Evolutionary conservation across 495 filamentous ascomycete genomes (phyloP).

Genomic region (Aspergillus steynii): DNA sequence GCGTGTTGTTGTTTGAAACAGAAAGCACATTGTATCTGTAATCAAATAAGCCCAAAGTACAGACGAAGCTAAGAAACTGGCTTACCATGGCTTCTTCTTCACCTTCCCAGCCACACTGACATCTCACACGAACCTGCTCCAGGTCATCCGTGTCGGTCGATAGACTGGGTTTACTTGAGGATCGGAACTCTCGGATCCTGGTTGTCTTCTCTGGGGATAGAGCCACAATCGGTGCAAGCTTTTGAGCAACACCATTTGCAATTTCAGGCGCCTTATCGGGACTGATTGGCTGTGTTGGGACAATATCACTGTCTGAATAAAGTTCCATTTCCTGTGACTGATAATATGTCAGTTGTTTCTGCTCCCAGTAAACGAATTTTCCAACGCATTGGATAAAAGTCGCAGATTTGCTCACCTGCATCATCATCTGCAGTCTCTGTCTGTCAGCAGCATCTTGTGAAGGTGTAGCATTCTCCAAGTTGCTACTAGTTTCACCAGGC

Average conservation of each 20-base stretch:
- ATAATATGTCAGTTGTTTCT: slow-evolving; percentile 6
- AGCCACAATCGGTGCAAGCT: slow-evolving; percentile 3
- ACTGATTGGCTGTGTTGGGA: slow-evolving; percentile 26
- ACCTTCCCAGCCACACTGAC: slow-evolving; percentile 42
- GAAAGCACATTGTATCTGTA: slow-evolving; percentile 45
- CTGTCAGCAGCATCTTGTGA: slow-evolving; percentile 25
- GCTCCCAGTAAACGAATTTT: not conserved
- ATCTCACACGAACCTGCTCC: slow-evolving; percentile 27
- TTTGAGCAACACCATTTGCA: not conserved
- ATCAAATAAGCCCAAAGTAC: not conserved
- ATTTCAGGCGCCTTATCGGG: not conserved
- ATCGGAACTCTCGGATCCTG: slow-evolving; percentile 16
- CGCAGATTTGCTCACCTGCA: slow-evolving; percentile 18
- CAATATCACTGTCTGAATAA: slow-evolving; percentile 19
- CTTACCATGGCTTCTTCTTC: slow-evolving; percentile 48
- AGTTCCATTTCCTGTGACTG: slow-evolving; percentile 18
- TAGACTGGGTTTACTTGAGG: slow-evolving; percentile 1
- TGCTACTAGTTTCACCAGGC: not conserved
- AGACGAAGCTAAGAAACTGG: not conserved
- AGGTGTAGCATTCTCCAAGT: slow-evolving; percentile 4
- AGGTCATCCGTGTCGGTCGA: slow-evolving; percentile 1
- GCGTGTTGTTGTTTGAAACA: slow-evolving; percentile 51
- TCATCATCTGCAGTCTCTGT: slow-evolving; percentile 27
- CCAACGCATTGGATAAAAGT: not conserved
- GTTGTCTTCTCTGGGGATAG: slow-evolving; percentile 13